Evolutionary conservation across 768 basidiomycete genomes (phyloP), one percentile per base, ranked within the genome.

Genomic region (Pleurotus ostreatus): DNA sequence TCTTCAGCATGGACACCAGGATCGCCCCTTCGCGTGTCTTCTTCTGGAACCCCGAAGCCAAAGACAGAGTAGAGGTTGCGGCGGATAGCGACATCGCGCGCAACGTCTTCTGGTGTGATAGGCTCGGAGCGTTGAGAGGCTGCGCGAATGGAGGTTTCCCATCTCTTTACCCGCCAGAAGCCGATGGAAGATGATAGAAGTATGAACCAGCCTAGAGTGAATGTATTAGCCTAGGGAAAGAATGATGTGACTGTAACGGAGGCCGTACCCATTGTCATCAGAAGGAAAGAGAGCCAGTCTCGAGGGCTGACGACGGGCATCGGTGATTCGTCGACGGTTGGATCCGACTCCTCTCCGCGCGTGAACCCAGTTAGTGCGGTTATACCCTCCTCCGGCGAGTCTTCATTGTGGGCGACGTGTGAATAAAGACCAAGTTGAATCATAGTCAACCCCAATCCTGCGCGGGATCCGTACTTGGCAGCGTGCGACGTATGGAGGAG

Each of bases 371-470:
- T n/a, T 40, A 55, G 40, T 12, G 39, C 13, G 25, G 52, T 44
- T 13, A 52, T n/a, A 23, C 30, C 37, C n/a, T 38, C 46, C 55
- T 18, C 62, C n/a, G 62, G 63, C 7, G 49, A 65, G 40, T 64
- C 57, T 49, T 62, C 64, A 45, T 73, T 62, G 59, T 69, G 63
- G 39, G 67, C 68, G 11, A 68, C 59, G 51, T 83, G 82, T 11
- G 89, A 82, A 66, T 84, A 86, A 63, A 95, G 83, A 1, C 95
- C 96, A 62, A 87, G 92, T 65, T 98, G 96, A 60, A 98, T 95
- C 58, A 98, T 76, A 0, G 93, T 98, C 62, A 97, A 78, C 15
- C 96, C 96, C n/a, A 99, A 83, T 26, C 96, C 96, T 0, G 93
- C 94, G 44, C 93, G 88, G 13, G 92, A 93, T 49, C 97, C 97